Conservation (phyloP, 2,329 filamentous ascomycete genomes). For the Stemphylium lycopersici region DNA sequence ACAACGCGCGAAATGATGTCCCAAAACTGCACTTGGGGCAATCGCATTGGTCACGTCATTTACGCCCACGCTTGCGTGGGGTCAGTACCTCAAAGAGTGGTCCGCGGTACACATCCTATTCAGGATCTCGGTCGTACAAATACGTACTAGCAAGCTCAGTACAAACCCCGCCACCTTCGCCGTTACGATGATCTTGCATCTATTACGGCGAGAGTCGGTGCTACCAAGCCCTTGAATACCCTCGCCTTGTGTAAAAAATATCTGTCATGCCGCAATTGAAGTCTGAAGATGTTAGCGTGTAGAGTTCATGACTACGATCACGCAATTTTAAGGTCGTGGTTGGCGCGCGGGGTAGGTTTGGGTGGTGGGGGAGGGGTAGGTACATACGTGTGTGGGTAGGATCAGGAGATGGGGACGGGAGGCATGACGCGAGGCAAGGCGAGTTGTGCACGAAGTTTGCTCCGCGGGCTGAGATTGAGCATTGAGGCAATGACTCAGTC, state of each 20-base stretch:
- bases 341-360: neutral
- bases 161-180: neutral
- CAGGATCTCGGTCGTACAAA: neutral
- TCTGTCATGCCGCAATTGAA: neutral
- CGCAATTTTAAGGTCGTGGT: neutral
- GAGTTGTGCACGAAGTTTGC: too few relatives aligned
- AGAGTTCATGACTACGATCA: neutral
- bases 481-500: too few relatives aligned
- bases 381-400: neutral
- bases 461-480: too few relatives aligned
- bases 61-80: neutral
- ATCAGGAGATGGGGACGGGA: neutral
- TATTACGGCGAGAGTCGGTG: neutral
- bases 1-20: too few relatives aligned
- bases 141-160: neutral
- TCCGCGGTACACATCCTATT: neutral
- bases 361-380: neutral
- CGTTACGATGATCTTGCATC: neutral
- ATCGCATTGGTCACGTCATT: slow-evolving; percentile 13
- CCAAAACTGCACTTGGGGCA: neutral
- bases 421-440: neutral
- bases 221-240: neutral
- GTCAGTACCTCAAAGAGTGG: neutral
- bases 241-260: neutral
- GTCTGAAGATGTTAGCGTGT: neutral